Base-by-base conservation (phyloP, 2,329 filamentous ascomycete genomes). In the Alternaria gansuensis region DNA sequence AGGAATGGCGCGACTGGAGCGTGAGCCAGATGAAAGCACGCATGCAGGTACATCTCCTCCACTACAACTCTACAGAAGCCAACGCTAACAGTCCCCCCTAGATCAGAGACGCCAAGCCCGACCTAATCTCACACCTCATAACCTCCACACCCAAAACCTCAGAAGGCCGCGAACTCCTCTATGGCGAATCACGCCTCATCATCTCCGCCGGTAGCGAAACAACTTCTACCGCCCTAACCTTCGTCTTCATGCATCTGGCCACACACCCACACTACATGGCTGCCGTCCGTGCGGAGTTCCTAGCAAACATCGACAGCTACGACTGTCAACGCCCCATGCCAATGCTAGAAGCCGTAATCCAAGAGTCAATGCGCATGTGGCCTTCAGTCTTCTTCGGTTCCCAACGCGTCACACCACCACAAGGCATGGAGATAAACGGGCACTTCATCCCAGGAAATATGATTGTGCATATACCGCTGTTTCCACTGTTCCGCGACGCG, bases 141-240 rank as follows among this genome's bases (percentile, higher is more conserved):
- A 44, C 49, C 8, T 57, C 63, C 14, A 73, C 71, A 0, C 50
- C 66, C 1, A 54, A 62, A 11, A 49, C 58, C 2, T 13, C 43
- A 3, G 56, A 60, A 26, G 70, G 69, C 24, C 57, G 59, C 14
- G 54, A 57, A 13, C 61, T 72, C 9, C 67, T 74, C n/a, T 64
- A 65, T 39, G 67, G 70, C 17, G 73, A 74, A 45, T 73, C 71
- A 2, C 69, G 72, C 24, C 63, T 74, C n/a, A 71, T 74, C 36
- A 69, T 75, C 37, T 66, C 63, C n/a, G 71, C 73, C 2, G 71
- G 73, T 13, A 71, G 68, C 17, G 82, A 82, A 31, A 85, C 83
- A 0, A 85, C 82, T 3, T 81, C 78, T 46, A 81, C 83, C 48
- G 78, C 84, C 10, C 77, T 87, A 61, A 80, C 79, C 17, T 84